phyloP scores from a whole-genome alignment of 495 filamentous ascomycete genomes.

The Daldinia grandis region DNA sequence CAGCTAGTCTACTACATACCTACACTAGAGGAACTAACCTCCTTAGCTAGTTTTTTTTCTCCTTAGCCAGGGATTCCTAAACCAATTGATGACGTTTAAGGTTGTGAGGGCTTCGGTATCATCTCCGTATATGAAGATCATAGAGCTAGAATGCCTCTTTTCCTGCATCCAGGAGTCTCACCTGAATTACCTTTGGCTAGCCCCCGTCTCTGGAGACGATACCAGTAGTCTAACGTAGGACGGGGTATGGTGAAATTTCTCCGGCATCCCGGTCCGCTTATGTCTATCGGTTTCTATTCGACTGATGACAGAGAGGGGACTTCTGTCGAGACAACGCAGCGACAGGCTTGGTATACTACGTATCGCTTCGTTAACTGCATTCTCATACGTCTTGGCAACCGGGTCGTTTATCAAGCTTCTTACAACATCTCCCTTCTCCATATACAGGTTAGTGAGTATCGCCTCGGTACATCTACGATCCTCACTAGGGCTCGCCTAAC shows the following conservation, averaged over 20 bases:
- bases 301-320: constrained; percentile 19
- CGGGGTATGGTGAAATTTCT: constrained; percentile 34
- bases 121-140: constrained; percentile 23
- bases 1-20: constrained; percentile 18
- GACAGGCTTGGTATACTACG: constrained; percentile 36
- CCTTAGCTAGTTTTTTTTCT: constrained; percentile 18
- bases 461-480: constrained; percentile 39
- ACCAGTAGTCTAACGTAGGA: constrained; percentile 11
- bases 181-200: constrained; percentile 8
- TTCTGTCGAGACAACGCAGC: constrained; percentile 29
- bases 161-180: constrained; percentile 1
- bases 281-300: constrained; percentile 22
- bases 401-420: constrained; percentile 32
- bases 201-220: constrained; percentile 7
- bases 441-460: constrained; percentile 24
- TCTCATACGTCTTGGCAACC: constrained; percentile 38
- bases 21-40: constrained; percentile 23
- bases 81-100: constrained; percentile 29
- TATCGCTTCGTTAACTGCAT: constrained; percentile 36
- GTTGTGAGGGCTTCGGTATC: constrained; percentile 21
- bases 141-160: constrained; percentile 5
- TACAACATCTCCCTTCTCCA: constrained; percentile 29
- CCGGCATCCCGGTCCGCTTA: constrained; percentile 41
- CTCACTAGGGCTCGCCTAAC: constrained; percentile 36
- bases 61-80: constrained; percentile 24